Base-by-base conservation (phyloP, 108 stramenopile species). In the Skeletonema tropicum region DNA sequence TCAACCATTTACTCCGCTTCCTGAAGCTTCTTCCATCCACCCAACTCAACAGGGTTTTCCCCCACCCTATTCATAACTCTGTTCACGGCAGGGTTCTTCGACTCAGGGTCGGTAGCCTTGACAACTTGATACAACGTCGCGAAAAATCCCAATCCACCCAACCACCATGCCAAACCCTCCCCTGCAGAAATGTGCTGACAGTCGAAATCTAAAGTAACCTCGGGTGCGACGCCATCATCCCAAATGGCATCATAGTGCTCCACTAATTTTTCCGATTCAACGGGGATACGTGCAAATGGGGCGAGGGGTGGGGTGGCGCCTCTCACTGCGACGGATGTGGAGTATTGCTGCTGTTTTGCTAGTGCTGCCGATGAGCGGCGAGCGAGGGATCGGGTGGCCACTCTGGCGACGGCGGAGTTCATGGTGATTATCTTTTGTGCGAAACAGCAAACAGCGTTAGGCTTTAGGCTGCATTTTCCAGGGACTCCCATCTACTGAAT, bases 161-260 rank as follows among this genome's bases (percentile, higher is more conserved):
- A 29, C 95, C 93, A 96, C 74, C 86, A 86, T 17, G 65, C 65
- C 21, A 98, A 49, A 3, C 86, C 98, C 80, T 96, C 91, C 23
- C 57, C 57, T 6, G 86, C 84, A n/a, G 80, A 82, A 57, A 97
- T 72, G 79, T 96, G 96, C 68, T 94, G 94, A 66, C 91, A 94
- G 78, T 98, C 98, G 74, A 97, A 98, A 73, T 98, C 98, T 30
- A 98, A 70, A 29, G 94, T 92, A 48, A 96, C 75, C 76, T 98
- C 98, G 25, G 98, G 96, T 0, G 98, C 98, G 49, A 97, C 97
- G 45, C 96, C 96, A 85, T 98, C 98, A 71, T 98, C 96, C 89
- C 96, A 98, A 52, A 98, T 71, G 57, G 93, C 86, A 74, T 97
- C 98, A 66, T 88, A 74, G 60, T 97, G 94, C 82, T 98, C 98